Base-by-base conservation (phyloP, 108 stramenopile species). In the Cyclotella kingstonii region DNA sequence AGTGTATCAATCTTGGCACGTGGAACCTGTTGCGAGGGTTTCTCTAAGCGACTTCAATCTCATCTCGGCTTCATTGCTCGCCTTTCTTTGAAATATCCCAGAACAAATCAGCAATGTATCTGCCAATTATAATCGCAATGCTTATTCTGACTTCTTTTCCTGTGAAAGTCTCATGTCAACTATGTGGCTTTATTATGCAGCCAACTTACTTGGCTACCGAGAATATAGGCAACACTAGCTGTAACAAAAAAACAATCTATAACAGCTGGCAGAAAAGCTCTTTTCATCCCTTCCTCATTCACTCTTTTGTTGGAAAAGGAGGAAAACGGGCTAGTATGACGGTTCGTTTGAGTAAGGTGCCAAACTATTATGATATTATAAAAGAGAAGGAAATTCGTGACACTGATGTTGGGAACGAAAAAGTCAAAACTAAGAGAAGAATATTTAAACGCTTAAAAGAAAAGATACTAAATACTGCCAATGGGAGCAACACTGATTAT, bases 371-470 rank as follows among this genome's bases (percentile, higher is more conserved):
- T 54, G 52, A 43, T 39, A 23, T 57, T 15, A 41, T 34, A 25
- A 38, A 58, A 31, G 18, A 28, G 19, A 36, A 44, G 19, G 27
- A n/a, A 22, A 33, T 19, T 17, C 50, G 46, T 40, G 30, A 29
- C 19, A 33, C 54, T 49, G 47, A 47, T 35, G 40, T 39, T 10
- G 34, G 41, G 5, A 46, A n/a, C 23, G 45, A 62, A 28, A 38
- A 54, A 36, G 25, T 17, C 23, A 35, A 48, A 18, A 18, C 51
- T 18, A 66, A 75, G 33, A 36, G 50, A 41, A 54, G 66, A 12
- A 35, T 75, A 15, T 53, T 66, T 31, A 17, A 49, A 62, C 65
- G 73, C 54, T 45, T 75, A 40, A 56, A 44, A 36, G 73, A 75
- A 34, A 66, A 52, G 41, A 62, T 75, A 55, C 48, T 66, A 4